phyloP scores from a whole-genome alignment of 371 early-diverging fungal genomes.

The Conidiobolus coronatus region DNA sequence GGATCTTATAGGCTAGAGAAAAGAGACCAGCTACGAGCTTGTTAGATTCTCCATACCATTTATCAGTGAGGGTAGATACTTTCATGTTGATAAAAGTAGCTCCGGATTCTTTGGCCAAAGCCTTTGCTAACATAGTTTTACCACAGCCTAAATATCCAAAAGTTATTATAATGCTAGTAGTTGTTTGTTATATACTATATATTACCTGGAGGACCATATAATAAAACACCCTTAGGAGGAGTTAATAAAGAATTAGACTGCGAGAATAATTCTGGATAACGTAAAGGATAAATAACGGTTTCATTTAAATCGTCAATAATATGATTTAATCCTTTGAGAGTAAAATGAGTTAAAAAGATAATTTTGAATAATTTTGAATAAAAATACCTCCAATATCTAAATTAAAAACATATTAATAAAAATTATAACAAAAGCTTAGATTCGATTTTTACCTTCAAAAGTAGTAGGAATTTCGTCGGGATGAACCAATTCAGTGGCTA shows the following conservation, averaged over 20 bases:
- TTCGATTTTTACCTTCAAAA: conserved; percentile 35
- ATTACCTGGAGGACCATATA: conserved; percentile 78
- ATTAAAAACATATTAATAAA: not conserved
- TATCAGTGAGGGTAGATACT: conserved; percentile 86
- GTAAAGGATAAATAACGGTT: conserved; percentile 83
- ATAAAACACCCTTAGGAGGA: conserved; percentile 80
- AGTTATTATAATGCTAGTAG: not conserved
- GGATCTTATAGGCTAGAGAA: conserved; percentile 74
- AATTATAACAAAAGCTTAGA: no score
- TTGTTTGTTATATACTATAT: not conserved
- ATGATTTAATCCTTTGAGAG: conserved; percentile 41
- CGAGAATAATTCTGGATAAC: conserved; percentile 71
- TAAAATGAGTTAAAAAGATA: not conserved
- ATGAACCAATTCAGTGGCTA: conserved; percentile 78
- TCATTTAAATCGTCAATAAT: conserved; percentile 79
- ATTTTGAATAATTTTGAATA: not conserved
- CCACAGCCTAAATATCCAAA: conserved; percentile 39
- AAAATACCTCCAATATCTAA: conserved; percentile 2
- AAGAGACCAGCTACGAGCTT: conserved; percentile 82
- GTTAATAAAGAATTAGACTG: conserved; percentile 68
- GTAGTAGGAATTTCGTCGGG: conserved; percentile 71
- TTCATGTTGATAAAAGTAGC: conserved; percentile 88
- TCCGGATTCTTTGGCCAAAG: conserved; percentile 83
- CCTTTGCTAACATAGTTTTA: conserved; percentile 95
- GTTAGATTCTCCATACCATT: conserved; percentile 95